These are phyloP conservation scores for Nannochloropsis salina DNA, from an alignment of 108 stramenopile genomes.

Conservation along the genomic window DNA sequence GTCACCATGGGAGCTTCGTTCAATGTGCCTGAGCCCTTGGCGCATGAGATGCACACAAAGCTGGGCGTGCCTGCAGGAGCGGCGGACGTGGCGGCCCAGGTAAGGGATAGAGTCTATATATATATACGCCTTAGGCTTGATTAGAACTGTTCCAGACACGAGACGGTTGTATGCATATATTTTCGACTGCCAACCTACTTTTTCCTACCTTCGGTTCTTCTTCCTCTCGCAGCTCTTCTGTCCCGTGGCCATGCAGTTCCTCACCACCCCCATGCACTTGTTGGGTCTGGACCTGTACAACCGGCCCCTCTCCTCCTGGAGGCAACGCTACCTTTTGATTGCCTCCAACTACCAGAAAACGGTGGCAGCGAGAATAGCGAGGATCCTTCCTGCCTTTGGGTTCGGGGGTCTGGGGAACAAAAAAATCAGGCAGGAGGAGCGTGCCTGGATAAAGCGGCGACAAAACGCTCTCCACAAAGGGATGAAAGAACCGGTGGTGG, in stretches of 20 bases:
- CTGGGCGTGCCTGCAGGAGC: conserved; percentile 23
- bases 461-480: not conserved
- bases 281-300: conserved; percentile 45
- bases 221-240: conserved; percentile 27
- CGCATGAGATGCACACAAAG: conserved; percentile 16
- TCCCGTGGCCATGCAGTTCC: conserved; percentile 35
- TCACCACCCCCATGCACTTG: conserved; percentile 43
- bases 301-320: not conserved
- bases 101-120: not conserved
- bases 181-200: no score
- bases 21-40: conserved; percentile 34
- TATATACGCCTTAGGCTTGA: not conserved
- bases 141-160: no score
- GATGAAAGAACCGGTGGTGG: not conserved
- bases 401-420: conserved; percentile 43
- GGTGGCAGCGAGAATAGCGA: conserved; percentile 26
- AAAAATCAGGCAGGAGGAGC: not conserved
- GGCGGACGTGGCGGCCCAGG: conserved; percentile 40
- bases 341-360: conserved; percentile 3
- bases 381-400: conserved; percentile 41
- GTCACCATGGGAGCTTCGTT: conserved; percentile 41
- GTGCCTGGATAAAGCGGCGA: not conserved
- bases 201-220: not conserved
- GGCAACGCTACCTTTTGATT: conserved; percentile 18
- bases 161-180: no score